Conservation (phyloP, 371 early-diverging fungal genomes). For the Mortierella sp. region DNA sequence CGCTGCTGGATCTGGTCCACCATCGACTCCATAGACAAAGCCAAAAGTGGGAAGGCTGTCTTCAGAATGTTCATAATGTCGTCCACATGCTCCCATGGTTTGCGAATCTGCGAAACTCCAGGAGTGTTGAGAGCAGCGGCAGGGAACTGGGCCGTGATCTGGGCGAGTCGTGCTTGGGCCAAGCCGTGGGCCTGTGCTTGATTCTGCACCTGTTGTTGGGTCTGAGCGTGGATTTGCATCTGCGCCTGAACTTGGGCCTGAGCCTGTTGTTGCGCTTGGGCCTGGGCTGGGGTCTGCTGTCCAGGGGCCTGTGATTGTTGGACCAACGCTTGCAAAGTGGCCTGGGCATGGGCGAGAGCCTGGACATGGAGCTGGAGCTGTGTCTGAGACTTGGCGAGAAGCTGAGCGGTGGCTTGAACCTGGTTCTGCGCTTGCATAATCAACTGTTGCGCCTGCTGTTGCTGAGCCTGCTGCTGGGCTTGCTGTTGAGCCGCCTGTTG, state of each 20-base stretch:
- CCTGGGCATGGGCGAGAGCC: conserved; percentile 50
- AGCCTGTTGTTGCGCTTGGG: conserved; percentile 55
- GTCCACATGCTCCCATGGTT: conserved; percentile 89
- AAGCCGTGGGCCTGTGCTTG: conserved; percentile 49
- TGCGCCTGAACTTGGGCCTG: conserved; percentile 59
- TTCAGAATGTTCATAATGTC: conserved; percentile 97
- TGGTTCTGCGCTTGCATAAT: conserved; percentile 48
- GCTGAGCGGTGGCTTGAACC: conserved; percentile 53
- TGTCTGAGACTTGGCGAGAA: conserved; percentile 35
- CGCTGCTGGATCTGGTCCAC: conserved; percentile 95
- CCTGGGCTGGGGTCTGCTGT: conserved; percentile 51
- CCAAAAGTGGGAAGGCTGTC: conserved; percentile 94
- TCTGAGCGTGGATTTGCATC: conserved; percentile 54
- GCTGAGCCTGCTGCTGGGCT: conserved; percentile 23
- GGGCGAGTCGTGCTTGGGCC: conserved; percentile 37
- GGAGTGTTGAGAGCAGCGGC: conserved; percentile 33
- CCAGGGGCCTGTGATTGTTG: conserved; percentile 53
- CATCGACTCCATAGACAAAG: conserved; percentile 98
- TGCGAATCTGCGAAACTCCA: conserved; percentile 46
- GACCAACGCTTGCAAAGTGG: conserved; percentile 41
- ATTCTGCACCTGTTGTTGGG: conserved; percentile 46
- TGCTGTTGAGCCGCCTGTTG: conserved; percentile 41
- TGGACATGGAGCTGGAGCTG: conserved; percentile 49
- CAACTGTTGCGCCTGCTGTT: conserved; percentile 26
- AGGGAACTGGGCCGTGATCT: conserved; percentile 48